A percentile compares a stretch with the other conserved stretches of the same genome.
Evolutionary conservation across 2,329 filamentous ascomycete species (phyloP).

Genomic region (Akanthomyces lecanii): DNA sequence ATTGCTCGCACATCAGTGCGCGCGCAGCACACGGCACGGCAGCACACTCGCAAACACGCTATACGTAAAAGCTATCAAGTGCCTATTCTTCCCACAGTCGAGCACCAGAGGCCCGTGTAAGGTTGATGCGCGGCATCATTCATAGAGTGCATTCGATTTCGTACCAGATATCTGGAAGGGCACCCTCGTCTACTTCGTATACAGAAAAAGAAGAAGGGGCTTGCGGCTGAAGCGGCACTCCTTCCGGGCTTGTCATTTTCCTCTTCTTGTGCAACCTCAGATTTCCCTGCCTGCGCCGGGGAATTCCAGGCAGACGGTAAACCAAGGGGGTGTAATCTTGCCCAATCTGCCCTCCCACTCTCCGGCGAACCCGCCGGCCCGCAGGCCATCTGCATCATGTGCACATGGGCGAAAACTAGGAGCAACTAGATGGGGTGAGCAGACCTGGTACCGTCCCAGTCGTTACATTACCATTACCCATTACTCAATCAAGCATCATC

Average conservation of each 20-base stretch:
- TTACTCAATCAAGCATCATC: neutral
- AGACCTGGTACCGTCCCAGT: neutral
- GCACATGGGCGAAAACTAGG: neutral
- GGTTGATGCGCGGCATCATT: too few species aligned
- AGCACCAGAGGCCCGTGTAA: too few species aligned
- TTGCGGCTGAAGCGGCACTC: too few species aligned
- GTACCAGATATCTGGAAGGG: too few species aligned
- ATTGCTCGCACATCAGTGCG: too few species aligned
- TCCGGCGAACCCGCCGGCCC: conserved; percentile 3
- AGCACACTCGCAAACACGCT: too few species aligned
- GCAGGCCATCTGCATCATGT: conserved; percentile 12
- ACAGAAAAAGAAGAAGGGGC: too few species aligned
- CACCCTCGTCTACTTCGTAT: too few species aligned
- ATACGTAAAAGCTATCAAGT: too few species aligned
- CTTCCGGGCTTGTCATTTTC: neutral
- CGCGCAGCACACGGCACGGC: too few species aligned
- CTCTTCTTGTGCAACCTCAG: neutral
- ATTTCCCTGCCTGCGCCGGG: neutral
- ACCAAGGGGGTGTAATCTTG: neutral
- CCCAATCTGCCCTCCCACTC: neutral
- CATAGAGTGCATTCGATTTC: too few species aligned
- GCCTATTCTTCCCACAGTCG: too few species aligned
- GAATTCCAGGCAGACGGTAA: neutral
- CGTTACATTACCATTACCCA: neutral
- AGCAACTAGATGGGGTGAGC: neutral